These are phyloP conservation scores for Euphorbia lathyris DNA, from an alignment of 345 rosid genomes.

Conservation along the genomic window DNA sequence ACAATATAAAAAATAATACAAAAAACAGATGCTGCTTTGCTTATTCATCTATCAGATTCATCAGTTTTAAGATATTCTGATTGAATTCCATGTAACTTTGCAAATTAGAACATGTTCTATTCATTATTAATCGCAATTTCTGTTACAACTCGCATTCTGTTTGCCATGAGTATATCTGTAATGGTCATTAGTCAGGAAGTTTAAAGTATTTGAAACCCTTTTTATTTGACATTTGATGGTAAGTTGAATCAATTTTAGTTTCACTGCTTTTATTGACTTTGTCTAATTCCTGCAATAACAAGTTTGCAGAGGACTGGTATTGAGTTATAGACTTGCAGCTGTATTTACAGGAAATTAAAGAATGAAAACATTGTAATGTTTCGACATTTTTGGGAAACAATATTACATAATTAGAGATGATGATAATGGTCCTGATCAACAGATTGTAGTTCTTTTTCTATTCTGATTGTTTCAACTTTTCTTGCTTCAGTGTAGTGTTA, in stretches of 20 bases:
- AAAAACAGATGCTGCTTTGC: too few relatives aligned
- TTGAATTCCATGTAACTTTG: background rate
- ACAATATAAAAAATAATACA: too few relatives aligned
- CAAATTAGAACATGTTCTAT: background rate
- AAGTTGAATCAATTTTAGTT: background rate
- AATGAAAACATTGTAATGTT: background rate
- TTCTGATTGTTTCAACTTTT: background rate
- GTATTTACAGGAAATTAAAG: background rate
- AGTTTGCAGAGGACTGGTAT: background rate
- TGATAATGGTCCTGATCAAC: background rate
- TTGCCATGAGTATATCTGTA: background rate
- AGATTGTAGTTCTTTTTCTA: background rate
- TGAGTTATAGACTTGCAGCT: background rate
- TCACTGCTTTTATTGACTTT: background rate
- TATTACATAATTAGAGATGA: background rate
- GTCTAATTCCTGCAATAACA: background rate
- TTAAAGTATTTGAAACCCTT: background rate
- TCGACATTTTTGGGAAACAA: background rate
- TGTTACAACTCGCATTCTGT: background rate
- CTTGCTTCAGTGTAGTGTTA: background rate
- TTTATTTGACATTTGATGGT: background rate
- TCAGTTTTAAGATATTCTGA: background rate
- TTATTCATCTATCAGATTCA: background rate
- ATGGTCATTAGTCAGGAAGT: background rate
- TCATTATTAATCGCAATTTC: background rate